Evolutionary conservation across 169 alveolate genomes (phyloP), one percentile per base, ranked within the genome.

Genomic region (Plasmodium ovale): DNA sequence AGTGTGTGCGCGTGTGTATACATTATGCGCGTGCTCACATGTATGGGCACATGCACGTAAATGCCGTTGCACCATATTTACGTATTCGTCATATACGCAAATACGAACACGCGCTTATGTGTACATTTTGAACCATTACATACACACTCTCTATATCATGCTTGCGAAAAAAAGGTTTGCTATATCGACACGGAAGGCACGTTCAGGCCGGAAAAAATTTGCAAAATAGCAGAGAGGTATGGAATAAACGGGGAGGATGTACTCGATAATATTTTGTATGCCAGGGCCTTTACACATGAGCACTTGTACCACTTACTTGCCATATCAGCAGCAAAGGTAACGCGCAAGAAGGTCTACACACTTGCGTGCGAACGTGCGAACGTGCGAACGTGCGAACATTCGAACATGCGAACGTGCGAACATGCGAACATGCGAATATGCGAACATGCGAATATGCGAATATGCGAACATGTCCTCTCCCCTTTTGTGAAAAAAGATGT

Each of bases 101-200:
- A 51, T 51, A n/a, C 5, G 12, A 6, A 51, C 60, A 51, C n/a
- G 60, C n/a, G 60, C 9, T 65, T 39, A 39, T 39, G 9, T 39
- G 51, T 39, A 39, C 51, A 9, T 5, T 6, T 5, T 39, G 51
- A 39, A 39, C n/a, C 51, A 6, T 39, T 39, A 39, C 51, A 6
- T 39, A 9, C 9, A 27, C 23, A 0, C 7, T 27, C 33, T 29
- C 12, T 31, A 9, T 3, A 6, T 33, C 23, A 4, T 60, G 27
- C 5, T 7, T 60, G 10, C 9, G 3, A 29, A 31, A 29, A 35
- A 1, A 60, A 98, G 95, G 98, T 98, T 37, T 94, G 98, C 89
- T 98, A 97, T 94, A 97, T 98, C 6, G 99, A 98, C 95, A 98
- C 99, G 3, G 99, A 98, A 93, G 99, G 99, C 33, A 98, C 99